Evolutionary conservation across 1,284 basidiomycete genomes (phyloP).

Genomic region (Sanghuangporus baumii): DNA sequence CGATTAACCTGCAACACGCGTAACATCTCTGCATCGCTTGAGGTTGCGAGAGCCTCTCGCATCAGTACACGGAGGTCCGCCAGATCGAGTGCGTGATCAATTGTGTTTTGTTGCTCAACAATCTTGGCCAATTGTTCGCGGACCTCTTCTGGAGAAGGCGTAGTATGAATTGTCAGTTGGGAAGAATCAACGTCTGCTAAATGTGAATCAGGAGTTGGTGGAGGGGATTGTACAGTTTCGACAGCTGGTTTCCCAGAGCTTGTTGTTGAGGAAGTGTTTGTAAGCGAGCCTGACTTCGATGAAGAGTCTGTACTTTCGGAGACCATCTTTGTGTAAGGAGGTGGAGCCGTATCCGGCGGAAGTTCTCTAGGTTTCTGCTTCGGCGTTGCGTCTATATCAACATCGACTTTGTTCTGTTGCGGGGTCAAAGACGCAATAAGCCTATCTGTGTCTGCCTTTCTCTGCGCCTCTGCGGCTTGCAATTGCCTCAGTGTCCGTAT

Average conservation of each 20-base stretch:
- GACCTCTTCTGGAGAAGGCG: slow-evolving; percentile 13
- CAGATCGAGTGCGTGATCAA: slow-evolving; percentile 49
- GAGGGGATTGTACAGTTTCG: slow-evolving; percentile 15
- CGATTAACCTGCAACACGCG: slow-evolving; percentile 55
- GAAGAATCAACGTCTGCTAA: background rate
- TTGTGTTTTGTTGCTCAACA: slow-evolving; percentile 41
- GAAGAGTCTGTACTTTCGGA: slow-evolving; percentile 5
- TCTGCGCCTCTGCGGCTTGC: slow-evolving; percentile 29
- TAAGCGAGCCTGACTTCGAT: background rate
- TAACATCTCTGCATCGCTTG: slow-evolving; percentile 60
- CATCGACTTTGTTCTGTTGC: slow-evolving; percentile 22
- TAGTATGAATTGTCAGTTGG: slow-evolving; percentile 5
- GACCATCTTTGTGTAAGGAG: slow-evolving; percentile 23
- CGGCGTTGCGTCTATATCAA: slow-evolving; percentile 20
- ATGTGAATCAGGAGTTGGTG: slow-evolving; percentile 15
- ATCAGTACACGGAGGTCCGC: slow-evolving; percentile 55
- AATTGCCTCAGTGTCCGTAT: slow-evolving; percentile 56
- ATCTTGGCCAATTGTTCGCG: slow-evolving; percentile 5
- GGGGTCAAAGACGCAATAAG: slow-evolving; percentile 24
- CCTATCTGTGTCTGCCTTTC: slow-evolving; percentile 20
- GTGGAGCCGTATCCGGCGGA: slow-evolving; percentile 23
- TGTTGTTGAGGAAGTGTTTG: slow-evolving; percentile 1
- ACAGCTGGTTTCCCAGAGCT: background rate
- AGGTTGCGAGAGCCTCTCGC: slow-evolving; percentile 48
- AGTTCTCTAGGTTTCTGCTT: slow-evolving; percentile 11